A percentile compares a stretch with the other conserved stretches of the same genome.
phyloP scores from a whole-genome alignment of 306 rosid species.

The Fragaria ananassa region DNA sequence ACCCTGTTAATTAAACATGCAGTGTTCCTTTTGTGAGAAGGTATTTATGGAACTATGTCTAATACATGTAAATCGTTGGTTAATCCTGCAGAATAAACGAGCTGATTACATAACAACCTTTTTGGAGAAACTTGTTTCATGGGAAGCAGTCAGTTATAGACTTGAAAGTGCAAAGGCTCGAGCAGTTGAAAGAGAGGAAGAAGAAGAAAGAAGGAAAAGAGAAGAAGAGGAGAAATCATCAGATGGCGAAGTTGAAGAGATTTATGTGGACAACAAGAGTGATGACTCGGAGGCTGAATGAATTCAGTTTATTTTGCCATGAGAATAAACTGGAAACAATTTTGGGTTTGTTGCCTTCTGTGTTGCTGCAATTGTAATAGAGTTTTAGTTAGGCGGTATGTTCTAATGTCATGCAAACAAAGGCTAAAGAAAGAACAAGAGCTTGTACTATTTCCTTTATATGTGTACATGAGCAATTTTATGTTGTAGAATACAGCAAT shows the following conservation, averaged over 20 bases:
- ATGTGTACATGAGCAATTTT: neutral
- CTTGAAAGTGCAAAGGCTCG: slow-evolving; percentile 69
- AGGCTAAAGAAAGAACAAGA: neutral
- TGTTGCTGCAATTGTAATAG: slow-evolving; percentile 1
- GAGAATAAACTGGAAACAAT: neutral
- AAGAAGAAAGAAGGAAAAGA: slow-evolving; percentile 40
- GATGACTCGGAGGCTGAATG: slow-evolving; percentile 38
- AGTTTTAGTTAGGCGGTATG: slow-evolving; percentile 2
- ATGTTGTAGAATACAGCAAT: neutral
- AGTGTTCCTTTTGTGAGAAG: neutral
- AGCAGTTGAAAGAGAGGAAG: slow-evolving; percentile 45
- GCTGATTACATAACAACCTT: slow-evolving; percentile 63
- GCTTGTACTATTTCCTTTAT: neutral
- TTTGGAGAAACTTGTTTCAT: slow-evolving; percentile 74
- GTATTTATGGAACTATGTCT: slow-evolving; percentile 8
- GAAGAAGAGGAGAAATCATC: slow-evolving; percentile 30
- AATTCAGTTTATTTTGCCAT: slow-evolving; percentile 1
- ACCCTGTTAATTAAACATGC: slow-evolving; percentile 16
- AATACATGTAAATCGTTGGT: slow-evolving; percentile 13
- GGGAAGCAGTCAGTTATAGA: slow-evolving; percentile 72
- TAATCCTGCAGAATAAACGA: slow-evolving; percentile 52
- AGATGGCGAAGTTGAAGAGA: slow-evolving; percentile 29
- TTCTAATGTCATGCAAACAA: neutral
- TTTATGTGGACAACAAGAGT: slow-evolving; percentile 36
- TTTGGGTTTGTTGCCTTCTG: slow-evolving; percentile 5